Conservation (phyloP, 1,284 basidiomycete genomes). For the Ganoderma leucocontextum region DNA sequence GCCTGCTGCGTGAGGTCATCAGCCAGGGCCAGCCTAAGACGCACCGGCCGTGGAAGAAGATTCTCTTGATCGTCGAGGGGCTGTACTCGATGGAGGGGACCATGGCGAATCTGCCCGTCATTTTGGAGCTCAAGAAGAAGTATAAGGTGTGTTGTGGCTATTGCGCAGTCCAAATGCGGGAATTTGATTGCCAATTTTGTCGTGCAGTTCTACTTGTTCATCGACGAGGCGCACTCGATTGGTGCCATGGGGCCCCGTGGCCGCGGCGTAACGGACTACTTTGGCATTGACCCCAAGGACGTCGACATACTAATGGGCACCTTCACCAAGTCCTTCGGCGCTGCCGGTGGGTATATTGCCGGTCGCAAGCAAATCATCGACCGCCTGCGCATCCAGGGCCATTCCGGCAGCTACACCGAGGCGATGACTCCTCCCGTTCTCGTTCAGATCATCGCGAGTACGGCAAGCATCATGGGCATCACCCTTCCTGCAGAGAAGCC, state of each 20-base stretch:
- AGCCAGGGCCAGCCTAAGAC: conserved; percentile 98
- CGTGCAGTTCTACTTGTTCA: conserved; percentile 89
- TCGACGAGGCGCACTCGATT: conserved; percentile 98
- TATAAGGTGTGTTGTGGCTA: conserved; percentile 80
- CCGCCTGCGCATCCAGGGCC: conserved; percentile 82
- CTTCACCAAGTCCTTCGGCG: conserved; percentile 99
- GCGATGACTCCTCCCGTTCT: conserved; percentile 92
- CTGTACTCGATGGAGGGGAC: conserved; percentile 99
- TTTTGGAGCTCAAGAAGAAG: conserved; percentile 91
- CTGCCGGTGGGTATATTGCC: conserved; percentile 95
- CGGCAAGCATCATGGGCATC: conserved; percentile 97
- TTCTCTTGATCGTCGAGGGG: conserved; percentile 94
- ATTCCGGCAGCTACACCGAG: conserved; percentile 91
- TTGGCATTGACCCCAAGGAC: conserved; percentile 81
- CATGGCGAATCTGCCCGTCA: conserved; percentile 83
- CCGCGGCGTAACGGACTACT: conserved; percentile 96
- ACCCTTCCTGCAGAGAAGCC: conserved; percentile 51
- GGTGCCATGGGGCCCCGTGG: conserved; percentile 95
- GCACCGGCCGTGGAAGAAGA: conserved; percentile 99
- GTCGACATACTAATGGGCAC: conserved; percentile 99
- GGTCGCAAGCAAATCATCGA: conserved; percentile 86
- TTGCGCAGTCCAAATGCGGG: background rate
- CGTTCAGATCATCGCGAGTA: conserved; percentile 91
- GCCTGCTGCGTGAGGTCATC: conserved; percentile 89
- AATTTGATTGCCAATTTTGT: conserved; percentile 17